phyloP scores from a whole-genome alignment of 106 monocot species.

The Dendrobium huoshanense region DNA sequence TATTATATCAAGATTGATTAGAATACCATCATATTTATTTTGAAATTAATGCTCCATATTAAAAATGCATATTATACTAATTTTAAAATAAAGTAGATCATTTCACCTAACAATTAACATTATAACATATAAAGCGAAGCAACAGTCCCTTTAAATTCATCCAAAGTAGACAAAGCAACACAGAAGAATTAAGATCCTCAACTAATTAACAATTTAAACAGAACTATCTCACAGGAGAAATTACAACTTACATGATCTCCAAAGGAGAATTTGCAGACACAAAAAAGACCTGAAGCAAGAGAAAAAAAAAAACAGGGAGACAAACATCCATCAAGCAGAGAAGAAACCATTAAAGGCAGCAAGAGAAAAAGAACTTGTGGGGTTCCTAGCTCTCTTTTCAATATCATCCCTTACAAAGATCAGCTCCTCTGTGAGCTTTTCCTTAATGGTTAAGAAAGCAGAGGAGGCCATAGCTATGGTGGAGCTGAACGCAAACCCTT shows the following conservation, averaged over 20 bases:
- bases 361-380: slow-evolving; percentile 14
- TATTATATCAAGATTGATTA: no score
- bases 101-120: no score
- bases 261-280: not conserved
- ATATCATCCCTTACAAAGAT: not conserved
- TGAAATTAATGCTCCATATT: no score
- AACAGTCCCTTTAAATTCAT: no score
- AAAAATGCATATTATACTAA: no score
- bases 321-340: slow-evolving; percentile 25
- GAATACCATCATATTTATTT: no score
- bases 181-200: not conserved
- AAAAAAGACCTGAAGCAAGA: not conserved
- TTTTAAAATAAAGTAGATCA: no score
- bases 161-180: no score
- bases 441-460: not conserved
- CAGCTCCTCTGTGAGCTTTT: slow-evolving; percentile 1
- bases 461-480: not conserved
- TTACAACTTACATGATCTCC: no score
- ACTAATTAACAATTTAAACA: not conserved
- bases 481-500: not conserved
- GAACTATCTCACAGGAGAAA: no score
- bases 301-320: not conserved
- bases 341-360: slow-evolving; percentile 37
- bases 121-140: no score
- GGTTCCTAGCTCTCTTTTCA: slow-evolving; percentile 5